These are phyloP conservation scores for Cyclostephanos tholiformis DNA, from an alignment of 108 stramenopile genomes.

Conservation along the genomic window DNA sequence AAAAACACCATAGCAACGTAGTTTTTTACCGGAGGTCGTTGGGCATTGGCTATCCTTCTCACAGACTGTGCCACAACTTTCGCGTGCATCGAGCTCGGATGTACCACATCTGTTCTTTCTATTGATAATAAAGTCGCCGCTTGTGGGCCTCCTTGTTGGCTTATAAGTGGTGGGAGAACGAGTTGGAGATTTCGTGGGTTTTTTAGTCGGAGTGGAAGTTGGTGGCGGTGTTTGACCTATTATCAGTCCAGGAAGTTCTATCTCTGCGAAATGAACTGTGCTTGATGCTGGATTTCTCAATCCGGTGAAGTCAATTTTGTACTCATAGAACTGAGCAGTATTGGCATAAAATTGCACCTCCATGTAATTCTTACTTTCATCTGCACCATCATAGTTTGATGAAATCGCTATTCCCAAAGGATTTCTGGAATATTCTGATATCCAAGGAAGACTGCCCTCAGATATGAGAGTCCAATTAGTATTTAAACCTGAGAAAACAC, in stretches of 20 bases:
- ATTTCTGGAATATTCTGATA: constrained; percentile 10
- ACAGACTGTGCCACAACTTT: background rate
- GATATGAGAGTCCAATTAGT: constrained; percentile 1
- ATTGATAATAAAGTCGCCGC: background rate
- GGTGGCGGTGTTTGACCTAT: background rate
- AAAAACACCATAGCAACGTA: constrained; percentile 5
- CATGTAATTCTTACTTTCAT: constrained; percentile 5
- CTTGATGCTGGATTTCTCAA: background rate
- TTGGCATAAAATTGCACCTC: constrained; percentile 16
- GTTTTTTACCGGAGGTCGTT: background rate
- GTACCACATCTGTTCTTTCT: background rate
- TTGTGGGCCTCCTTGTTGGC: constrained; percentile 11
- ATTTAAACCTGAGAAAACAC: background rate
- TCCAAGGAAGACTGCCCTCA: constrained; percentile 12
- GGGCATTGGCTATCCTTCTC: constrained; percentile 9
- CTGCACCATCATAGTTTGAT: constrained; percentile 17
- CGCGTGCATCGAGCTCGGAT: background rate
- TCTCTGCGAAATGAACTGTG: background rate
- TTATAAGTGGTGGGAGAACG: constrained; percentile 7
- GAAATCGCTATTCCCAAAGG: background rate
- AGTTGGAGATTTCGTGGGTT: constrained; percentile 21
- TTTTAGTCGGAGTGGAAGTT: constrained; percentile 3
- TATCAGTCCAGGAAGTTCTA: constrained; percentile 15
- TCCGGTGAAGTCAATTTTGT: constrained; percentile 13
- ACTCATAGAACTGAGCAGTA: constrained; percentile 11